Evolutionary conservation across 495 filamentous ascomycete genomes (phyloP).

Genomic region (Penicillium coffeae): DNA sequence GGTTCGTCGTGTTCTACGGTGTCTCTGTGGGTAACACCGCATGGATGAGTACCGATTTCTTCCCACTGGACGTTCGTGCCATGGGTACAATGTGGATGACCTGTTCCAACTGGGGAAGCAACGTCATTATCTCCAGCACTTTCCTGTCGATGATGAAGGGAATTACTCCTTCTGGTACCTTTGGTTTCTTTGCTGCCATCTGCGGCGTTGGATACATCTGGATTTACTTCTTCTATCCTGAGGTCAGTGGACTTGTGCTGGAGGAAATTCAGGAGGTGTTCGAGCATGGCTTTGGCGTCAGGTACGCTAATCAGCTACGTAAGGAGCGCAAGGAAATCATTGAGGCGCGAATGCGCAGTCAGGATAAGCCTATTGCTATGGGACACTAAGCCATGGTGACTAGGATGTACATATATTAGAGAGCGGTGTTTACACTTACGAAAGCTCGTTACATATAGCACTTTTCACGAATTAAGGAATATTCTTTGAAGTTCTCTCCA

Average conservation of each 20-base stretch:
- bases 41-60: constrained; percentile 50
- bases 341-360: constrained; percentile 1
- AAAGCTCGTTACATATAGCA: too few species aligned
- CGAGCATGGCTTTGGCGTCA: constrained; percentile 44
- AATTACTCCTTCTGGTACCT: constrained; percentile 46
- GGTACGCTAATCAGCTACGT: constrained; percentile 32
- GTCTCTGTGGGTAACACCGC: constrained; percentile 46
- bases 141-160: constrained; percentile 49
- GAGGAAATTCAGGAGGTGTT: constrained; percentile 51
- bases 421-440: too few species aligned
- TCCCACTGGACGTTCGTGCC: constrained; percentile 50
- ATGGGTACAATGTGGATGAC: constrained; percentile 52
- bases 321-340: constrained; percentile 22
- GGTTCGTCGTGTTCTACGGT: constrained; percentile 46
- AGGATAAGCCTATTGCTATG: constrained; percentile 6
- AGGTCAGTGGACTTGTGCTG: constrained; percentile 45
- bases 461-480: too few species aligned
- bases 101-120: constrained; percentile 47
- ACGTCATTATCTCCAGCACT: constrained; percentile 51
- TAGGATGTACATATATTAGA: too few species aligned
- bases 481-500: too few species aligned
- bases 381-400: constrained; percentile 7
- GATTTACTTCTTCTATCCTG: constrained; percentile 49
- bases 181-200: constrained; percentile 51
- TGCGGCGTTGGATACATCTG: constrained; percentile 44